Percentiles rank a stretch among this genome's conserved stretches.
These are phyloP conservation scores for Heimioporus sp. DNA, from an alignment of 768 basidiomycete species.

Conservation along the genomic window DNA sequence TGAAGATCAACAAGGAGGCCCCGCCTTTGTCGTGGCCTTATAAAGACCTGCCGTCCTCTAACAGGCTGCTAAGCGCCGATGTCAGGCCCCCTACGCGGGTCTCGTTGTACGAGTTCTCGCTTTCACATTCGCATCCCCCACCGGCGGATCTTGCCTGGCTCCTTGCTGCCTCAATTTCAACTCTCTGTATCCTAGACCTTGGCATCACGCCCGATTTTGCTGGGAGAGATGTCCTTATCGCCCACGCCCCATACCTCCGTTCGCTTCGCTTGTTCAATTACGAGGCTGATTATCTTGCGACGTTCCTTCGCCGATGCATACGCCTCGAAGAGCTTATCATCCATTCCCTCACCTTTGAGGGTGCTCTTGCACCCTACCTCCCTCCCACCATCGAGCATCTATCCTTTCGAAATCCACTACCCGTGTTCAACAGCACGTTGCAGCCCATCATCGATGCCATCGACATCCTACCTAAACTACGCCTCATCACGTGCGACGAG, in stretches of 20 bases:
- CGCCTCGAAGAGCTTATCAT: slow-evolving; percentile 32
- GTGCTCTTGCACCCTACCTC: not conserved
- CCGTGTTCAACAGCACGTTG: slow-evolving; percentile 22
- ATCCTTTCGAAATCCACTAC: slow-evolving; percentile 29
- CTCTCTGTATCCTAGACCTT: slow-evolving; percentile 41
- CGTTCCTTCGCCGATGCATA: slow-evolving; percentile 20
- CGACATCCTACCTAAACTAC: slow-evolving; percentile 13
- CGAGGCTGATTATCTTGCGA: slow-evolving; percentile 17
- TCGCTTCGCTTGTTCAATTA: slow-evolving; percentile 40
- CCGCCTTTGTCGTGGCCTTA: not conserved
- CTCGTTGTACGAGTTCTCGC: slow-evolving; percentile 35
- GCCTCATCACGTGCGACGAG: slow-evolving; percentile 35
- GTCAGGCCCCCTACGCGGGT: slow-evolving; percentile 8
- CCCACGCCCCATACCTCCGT: slow-evolving; percentile 32
- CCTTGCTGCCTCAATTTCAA: slow-evolving; percentile 12
- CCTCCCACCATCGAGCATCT: slow-evolving; percentile 25
- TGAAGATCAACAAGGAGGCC: slow-evolving; percentile 36
- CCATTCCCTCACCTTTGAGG: slow-evolving; percentile 4
- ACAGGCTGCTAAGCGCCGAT: no score
- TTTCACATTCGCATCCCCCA: slow-evolving; percentile 34
- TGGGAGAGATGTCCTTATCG: slow-evolving; percentile 24
- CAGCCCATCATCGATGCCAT: slow-evolving; percentile 30
- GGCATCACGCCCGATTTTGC: slow-evolving; percentile 33
- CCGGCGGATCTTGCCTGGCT: slow-evolving; percentile 36
- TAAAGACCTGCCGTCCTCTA: not conserved